phyloP scores from a whole-genome alignment of 192 early-diverging fungal genomes.

The Gonapodya sp. region DNA sequence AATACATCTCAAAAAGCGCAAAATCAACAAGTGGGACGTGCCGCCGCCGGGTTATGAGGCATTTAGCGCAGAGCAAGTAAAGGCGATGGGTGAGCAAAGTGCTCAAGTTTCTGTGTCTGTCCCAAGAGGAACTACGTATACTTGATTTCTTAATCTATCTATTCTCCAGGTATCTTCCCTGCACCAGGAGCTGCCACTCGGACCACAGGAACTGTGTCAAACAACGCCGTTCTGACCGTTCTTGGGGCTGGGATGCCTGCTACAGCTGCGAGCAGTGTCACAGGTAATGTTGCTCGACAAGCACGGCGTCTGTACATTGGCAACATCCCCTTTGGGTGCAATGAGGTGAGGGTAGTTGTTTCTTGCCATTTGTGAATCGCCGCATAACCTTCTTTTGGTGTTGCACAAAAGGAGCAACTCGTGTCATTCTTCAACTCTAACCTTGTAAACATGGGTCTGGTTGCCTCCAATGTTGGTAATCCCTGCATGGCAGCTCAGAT shows the following conservation, averaged over 20 bases:
- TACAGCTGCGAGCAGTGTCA: constrained; percentile 36
- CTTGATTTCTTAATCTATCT: constrained; percentile 21
- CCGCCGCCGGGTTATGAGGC: constrained; percentile 81
- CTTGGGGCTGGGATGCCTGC: constrained; percentile 16
- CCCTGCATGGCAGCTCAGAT: constrained; percentile 76
- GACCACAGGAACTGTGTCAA: not conserved
- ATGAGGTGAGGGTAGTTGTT: constrained; percentile 43
- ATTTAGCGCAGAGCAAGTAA: constrained; percentile 75
- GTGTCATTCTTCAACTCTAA: constrained; percentile 79
- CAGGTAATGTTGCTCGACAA: constrained; percentile 52
- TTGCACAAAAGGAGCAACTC: constrained; percentile 41
- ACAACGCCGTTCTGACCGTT: not conserved
- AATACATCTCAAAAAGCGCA: constrained; percentile 63
- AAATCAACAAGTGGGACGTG: constrained; percentile 87
- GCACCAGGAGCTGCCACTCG: constrained; percentile 50
- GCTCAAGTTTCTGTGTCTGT: too few relatives aligned
- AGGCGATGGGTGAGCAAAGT: constrained; percentile 58
- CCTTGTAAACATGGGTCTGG: constrained; percentile 39
- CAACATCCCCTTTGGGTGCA: constrained; percentile 68
- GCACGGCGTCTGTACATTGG: constrained; percentile 84
- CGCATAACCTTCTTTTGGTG: not conserved
- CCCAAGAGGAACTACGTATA: constrained; percentile 17
- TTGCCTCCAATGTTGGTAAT: constrained; percentile 30
- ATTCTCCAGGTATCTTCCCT: constrained; percentile 57
- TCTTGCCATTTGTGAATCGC: not conserved